Conservation (phyloP, 140 eudicot genomes). For the Erigeron philadelphicus region DNA sequence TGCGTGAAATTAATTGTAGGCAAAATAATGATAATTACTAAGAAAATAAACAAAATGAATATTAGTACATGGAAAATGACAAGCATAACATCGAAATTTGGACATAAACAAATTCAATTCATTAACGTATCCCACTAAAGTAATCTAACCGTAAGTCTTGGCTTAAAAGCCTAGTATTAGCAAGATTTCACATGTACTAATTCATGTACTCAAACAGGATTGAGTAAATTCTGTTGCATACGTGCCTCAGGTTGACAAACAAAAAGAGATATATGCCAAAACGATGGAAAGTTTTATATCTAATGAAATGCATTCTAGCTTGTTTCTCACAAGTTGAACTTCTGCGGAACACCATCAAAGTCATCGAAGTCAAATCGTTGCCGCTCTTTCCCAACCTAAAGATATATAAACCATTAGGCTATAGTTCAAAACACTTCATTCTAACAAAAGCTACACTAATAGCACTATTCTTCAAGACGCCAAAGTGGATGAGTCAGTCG, state of each 20-base stretch:
- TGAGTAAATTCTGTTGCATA: background rate
- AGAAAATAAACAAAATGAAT: no score
- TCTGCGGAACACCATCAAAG: conserved; percentile 74
- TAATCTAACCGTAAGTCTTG: conserved; percentile 11
- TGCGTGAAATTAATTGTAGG: no score
- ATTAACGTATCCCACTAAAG: background rate
- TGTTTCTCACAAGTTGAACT: conserved; percentile 60
- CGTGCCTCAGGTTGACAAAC: conserved; percentile 8
- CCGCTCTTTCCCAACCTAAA: conserved; percentile 83
- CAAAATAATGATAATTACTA: no score
- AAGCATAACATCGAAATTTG: no score
- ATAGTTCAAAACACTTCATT: background rate
- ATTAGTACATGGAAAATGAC: no score
- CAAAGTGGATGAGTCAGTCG: background rate
- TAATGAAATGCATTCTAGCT: background rate
- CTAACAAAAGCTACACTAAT: background rate
- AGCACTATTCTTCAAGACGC: background rate
- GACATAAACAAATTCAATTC: no score
- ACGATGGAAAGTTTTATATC: conserved; percentile 8
- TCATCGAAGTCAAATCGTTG: conserved; percentile 87
- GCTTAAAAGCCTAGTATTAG: conserved; percentile 4
- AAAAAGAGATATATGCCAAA: conserved; percentile 12
- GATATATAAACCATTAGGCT: background rate
- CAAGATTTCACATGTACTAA: conserved; percentile 15
- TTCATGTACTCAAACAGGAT: conserved; percentile 6